Evolutionary conservation across 768 basidiomycete genomes (phyloP).

Genomic region (Leccinum arenicola): DNA sequence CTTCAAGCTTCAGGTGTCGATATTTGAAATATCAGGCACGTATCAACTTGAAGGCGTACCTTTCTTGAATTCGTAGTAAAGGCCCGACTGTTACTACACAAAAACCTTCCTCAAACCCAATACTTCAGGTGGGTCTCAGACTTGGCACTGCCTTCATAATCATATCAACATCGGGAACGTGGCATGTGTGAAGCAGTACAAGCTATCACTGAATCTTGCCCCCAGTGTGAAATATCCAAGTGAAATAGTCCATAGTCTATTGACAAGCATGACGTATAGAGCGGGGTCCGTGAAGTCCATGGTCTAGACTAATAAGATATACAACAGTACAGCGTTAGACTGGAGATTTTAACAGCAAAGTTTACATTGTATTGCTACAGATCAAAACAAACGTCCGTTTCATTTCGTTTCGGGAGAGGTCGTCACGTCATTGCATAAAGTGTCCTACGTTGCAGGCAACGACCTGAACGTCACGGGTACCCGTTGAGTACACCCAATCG

Average conservation of each 20-base stretch:
- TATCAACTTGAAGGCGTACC: too few relatives aligned
- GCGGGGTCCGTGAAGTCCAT: slow-evolving; percentile 9
- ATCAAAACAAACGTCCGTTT: not conserved
- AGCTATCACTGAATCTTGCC: too few relatives aligned
- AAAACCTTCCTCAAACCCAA: too few relatives aligned
- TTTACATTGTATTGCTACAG: slow-evolving; percentile 5
- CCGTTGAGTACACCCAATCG: not conserved
- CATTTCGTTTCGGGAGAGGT: not conserved
- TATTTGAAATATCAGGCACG: too few relatives aligned
- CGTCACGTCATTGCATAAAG: not conserved
- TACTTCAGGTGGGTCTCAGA: too few relatives aligned
- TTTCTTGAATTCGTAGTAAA: too few relatives aligned
- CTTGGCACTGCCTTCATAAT: too few relatives aligned
- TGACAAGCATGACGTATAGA: not conserved
- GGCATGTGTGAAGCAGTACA: too few relatives aligned
- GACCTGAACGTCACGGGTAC: not conserved
- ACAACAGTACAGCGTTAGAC: not conserved
- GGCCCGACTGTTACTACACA: too few relatives aligned
- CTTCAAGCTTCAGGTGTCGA: too few relatives aligned
- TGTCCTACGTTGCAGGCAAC: not conserved
- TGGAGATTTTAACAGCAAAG: not conserved
- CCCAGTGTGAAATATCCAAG: too few relatives aligned
- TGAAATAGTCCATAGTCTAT: not conserved
- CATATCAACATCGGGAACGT: too few relatives aligned
- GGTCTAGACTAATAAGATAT: not conserved